Conservation (phyloP, 805 yeast species). For the Brettanomyces custersianus region DNA sequence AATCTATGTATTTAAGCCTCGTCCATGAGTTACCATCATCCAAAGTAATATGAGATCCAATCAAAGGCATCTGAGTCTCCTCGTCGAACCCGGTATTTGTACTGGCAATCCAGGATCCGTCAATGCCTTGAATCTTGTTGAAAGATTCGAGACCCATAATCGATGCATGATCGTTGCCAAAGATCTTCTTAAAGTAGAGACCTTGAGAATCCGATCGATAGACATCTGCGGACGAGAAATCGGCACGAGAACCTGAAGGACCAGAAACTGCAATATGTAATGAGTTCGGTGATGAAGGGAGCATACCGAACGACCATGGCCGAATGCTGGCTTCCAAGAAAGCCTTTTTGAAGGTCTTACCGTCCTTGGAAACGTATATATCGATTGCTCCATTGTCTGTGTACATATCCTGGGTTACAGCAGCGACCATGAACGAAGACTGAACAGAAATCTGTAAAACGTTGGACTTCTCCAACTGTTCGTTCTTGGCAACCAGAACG, state of each 20-base stretch:
- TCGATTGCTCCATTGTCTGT: conserved; percentile 27
- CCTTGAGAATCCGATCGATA: conserved; percentile 55
- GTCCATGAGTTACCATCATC: conserved; percentile 51
- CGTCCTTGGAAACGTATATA: conserved; percentile 40
- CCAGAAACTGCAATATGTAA: conserved; percentile 32
- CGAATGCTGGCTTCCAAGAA: conserved; percentile 29
- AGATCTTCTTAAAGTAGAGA: conserved; percentile 34
- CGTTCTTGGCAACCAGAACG: conserved; percentile 8
- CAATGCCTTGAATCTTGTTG: conserved; percentile 40
- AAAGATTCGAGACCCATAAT: conserved; percentile 30
- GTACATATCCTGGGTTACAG: conserved; percentile 35
- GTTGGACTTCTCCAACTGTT: conserved; percentile 14
- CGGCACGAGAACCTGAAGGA: conserved; percentile 9
- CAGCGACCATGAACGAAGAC: conserved; percentile 32
- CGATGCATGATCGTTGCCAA: conserved; percentile 31
- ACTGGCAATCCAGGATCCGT: conserved; percentile 53
- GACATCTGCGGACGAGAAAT: conserved; percentile 24
- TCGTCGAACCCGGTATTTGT: conserved; percentile 13
- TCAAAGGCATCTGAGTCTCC: conserved; percentile 6
- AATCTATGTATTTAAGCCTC: conserved; percentile 35
- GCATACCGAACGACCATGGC: conserved; percentile 28
- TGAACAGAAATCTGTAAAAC: conserved; percentile 27
- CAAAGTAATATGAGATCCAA: conserved; percentile 32
- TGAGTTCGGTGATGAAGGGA: conserved; percentile 33
- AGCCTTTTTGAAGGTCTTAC: conserved; percentile 29